Conservation (phyloP, 2,329 filamentous ascomycete species). For the Periconia sp. region DNA sequence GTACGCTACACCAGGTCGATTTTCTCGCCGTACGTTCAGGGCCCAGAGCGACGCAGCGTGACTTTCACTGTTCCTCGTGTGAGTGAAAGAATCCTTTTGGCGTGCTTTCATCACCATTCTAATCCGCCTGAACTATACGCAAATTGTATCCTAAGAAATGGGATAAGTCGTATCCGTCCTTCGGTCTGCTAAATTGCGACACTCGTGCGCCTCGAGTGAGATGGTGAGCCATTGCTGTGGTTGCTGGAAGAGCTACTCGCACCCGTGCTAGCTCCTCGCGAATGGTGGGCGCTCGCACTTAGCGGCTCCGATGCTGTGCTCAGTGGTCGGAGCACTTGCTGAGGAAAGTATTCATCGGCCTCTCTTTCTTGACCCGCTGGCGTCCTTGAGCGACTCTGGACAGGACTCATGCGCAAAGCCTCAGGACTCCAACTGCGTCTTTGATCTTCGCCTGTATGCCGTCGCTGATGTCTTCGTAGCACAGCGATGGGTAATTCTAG, state of each 20-base stretch:
- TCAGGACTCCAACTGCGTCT: conserved; percentile 41
- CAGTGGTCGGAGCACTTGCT: conserved; percentile 24
- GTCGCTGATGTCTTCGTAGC: conserved; percentile 38
- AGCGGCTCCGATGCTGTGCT: conserved; percentile 29
- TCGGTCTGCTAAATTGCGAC: too few relatives aligned
- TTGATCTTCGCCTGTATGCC: conserved; percentile 37
- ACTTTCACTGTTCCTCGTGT: too few relatives aligned
- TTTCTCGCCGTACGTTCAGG: too few relatives aligned
- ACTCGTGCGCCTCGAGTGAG: too few relatives aligned
- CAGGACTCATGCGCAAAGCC: conserved; percentile 44
- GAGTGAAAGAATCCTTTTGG: too few relatives aligned
- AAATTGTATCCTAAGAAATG: too few relatives aligned
- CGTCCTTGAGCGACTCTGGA: conserved; percentile 44
- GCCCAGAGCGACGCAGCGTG: too few relatives aligned
- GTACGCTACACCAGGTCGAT: too few relatives aligned
- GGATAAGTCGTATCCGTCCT: too few relatives aligned
- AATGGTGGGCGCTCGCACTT: conserved; percentile 23
- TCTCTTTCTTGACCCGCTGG: conserved; percentile 26
- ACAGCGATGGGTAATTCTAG: conserved; percentile 44
- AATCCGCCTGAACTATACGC: too few relatives aligned
- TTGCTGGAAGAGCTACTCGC: conserved; percentile 29
- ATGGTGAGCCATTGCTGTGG: too few relatives aligned
- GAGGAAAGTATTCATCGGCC: conserved; percentile 36
- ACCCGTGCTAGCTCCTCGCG: conserved; percentile 33
- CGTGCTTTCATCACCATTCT: too few relatives aligned